Evolutionary conservation across 225 moss, liverwort and hornwort genomes (phyloP).

Genomic region (Neckera pumila): DNA sequence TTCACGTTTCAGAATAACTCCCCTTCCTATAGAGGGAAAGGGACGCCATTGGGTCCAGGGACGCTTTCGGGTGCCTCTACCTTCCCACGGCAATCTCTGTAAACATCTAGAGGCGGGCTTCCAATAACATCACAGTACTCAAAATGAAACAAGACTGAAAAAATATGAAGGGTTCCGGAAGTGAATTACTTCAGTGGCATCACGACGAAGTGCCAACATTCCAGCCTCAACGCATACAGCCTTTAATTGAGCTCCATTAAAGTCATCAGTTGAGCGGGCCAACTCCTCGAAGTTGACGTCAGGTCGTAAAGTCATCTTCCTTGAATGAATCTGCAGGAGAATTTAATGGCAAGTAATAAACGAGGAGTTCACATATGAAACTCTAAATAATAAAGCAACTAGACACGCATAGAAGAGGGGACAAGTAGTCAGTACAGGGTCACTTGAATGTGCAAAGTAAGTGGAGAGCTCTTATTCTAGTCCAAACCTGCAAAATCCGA

Average conservation of each 20-base stretch:
- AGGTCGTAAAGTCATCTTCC: slow-evolving; percentile 75
- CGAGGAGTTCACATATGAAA: background rate
- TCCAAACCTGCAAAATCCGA: slow-evolving; percentile 75
- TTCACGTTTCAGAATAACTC: no score
- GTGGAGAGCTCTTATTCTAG: background rate
- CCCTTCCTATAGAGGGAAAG: no score
- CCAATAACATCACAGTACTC: background rate
- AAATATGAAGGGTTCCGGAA: background rate
- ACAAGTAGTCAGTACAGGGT: background rate
- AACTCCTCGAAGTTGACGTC: slow-evolving; percentile 98
- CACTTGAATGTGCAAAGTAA: background rate
- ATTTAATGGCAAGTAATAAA: background rate
- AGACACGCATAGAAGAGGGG: background rate
- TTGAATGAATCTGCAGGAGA: slow-evolving; percentile 79
- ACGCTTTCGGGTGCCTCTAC: no score
- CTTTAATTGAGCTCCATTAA: slow-evolving; percentile 94
- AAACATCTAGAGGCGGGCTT: background rate
- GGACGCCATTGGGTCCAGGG: no score
- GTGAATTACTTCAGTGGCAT: slow-evolving; percentile 78
- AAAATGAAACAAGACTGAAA: background rate
- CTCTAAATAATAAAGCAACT: background rate
- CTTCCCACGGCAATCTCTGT: background rate
- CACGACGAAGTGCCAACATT: slow-evolving; percentile 94
- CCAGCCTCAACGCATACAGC: slow-evolving; percentile 97
- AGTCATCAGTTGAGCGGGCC: slow-evolving; percentile 92